Evolutionary conservation across 2,329 filamentous ascomycete genomes (phyloP).

Genomic region (Aspergillus quadricinctus): DNA sequence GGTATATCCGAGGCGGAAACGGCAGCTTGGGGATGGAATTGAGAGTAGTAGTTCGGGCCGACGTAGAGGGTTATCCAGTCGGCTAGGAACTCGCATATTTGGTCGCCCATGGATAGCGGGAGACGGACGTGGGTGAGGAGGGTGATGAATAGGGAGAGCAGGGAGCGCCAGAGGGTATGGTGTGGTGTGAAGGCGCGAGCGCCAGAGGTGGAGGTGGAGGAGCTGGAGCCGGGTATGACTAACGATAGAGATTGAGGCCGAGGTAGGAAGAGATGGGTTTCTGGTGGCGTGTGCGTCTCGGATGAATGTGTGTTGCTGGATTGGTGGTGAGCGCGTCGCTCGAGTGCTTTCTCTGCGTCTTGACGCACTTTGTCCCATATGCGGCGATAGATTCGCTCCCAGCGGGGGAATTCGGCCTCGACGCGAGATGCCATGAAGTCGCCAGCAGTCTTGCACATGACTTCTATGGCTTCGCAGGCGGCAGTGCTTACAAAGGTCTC

Average conservation of each 20-base stretch:
- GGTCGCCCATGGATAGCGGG: slow-evolving; percentile 37
- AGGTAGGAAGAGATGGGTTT: slow-evolving; percentile 11
- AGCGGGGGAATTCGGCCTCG: slow-evolving; percentile 59
- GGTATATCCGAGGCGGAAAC: neutral
- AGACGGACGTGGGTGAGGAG: slow-evolving; percentile 38
- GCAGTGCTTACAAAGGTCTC: slow-evolving; percentile 57
- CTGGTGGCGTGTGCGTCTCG: neutral
- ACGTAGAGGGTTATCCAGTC: slow-evolving; percentile 34
- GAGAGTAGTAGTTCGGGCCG: slow-evolving; percentile 32
- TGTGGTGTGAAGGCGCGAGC: slow-evolving; percentile 36
- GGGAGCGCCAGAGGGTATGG: slow-evolving; percentile 36
- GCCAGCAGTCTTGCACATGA: slow-evolving; percentile 68
- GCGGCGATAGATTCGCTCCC: slow-evolving; percentile 38
- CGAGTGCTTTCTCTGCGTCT: slow-evolving; percentile 33
- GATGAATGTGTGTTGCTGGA: slow-evolving; percentile 1
- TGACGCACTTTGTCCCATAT: slow-evolving; percentile 35
- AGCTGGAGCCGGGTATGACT: slow-evolving; percentile 11
- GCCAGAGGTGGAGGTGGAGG: slow-evolving; percentile 17
- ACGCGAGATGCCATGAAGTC: slow-evolving; percentile 77
- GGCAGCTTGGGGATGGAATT: neutral
- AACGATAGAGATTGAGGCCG: slow-evolving; percentile 19
- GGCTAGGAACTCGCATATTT: slow-evolving; percentile 37
- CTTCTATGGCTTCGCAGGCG: slow-evolving; percentile 63
- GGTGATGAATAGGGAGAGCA: slow-evolving; percentile 35
- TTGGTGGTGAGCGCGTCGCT: slow-evolving; percentile 26